Base-by-base conservation (phyloP, 202 grass and related monocot genomes). In the Brachypodium distachyon region DNA sequence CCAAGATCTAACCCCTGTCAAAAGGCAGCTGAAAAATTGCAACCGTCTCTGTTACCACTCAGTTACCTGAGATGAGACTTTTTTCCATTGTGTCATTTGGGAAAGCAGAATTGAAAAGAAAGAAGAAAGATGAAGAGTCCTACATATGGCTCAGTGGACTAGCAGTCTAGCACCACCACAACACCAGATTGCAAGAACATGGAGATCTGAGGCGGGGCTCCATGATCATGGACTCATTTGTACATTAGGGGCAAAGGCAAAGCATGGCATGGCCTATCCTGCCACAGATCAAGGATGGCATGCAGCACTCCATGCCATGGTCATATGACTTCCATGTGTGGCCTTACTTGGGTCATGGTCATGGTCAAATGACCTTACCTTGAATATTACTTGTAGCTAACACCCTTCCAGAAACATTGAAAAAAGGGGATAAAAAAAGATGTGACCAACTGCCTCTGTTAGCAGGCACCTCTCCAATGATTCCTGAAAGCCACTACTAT, bases 341-440 rank as follows among this genome's bases (percentile, higher is more conserved):
- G 62, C 46, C 56, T 76, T 36, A 5, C 64, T 31, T 17, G 0
- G 40, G 64, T 2, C 65, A 47, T 69, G 26, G 42, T 19, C 41
- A 32, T 53, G 70, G 49, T 77, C 76, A 57, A 77, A 59, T 50
- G 77, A 70, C 53, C 50, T 76, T 72, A 70, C 53, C 50, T 76
- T 72, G 77, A 38, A 59, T 9, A 81, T 57, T 66, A 80, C 51
- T 52, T 55, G 46, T 79, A 41, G 51, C 6, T 54, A 59, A 59
- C 73, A 40, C 52, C 57, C 64, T 81, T 77, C 86, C 77, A 81
- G 72, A 85, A 81, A 88, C 72, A 52, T 38, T 81, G 82, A 84
- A 89, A 84, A 60, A 72, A 84, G 58, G 72, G 58, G 10, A 18
- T 31, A 5, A 1, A 43, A 72, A 85, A 77, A 56, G 40, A 81